Evolutionary conservation across 2,329 filamentous ascomycete species (phyloP).

Genomic region (Fusarium oligoseptatum): DNA sequence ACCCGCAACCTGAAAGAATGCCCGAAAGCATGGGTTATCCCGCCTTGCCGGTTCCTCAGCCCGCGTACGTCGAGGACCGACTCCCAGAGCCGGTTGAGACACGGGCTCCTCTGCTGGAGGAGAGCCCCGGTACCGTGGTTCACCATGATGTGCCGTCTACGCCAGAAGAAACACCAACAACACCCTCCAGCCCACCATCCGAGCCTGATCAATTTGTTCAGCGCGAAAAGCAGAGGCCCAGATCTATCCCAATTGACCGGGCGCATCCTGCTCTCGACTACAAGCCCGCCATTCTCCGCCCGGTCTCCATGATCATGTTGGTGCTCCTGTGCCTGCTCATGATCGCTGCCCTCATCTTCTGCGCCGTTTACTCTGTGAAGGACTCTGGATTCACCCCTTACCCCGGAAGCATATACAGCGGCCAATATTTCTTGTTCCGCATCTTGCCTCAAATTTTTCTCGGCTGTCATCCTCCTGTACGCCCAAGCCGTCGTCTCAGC

Average conservation of each 20-base stretch:
- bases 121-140: slow-evolving; percentile 38
- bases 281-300: slow-evolving; percentile 78
- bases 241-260: slow-evolving; percentile 55
- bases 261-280: slow-evolving; percentile 71
- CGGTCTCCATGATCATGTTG: slow-evolving; percentile 71
- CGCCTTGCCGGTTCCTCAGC: slow-evolving; percentile 39
- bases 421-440: slow-evolving; percentile 86
- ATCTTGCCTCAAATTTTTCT: slow-evolving; percentile 84
- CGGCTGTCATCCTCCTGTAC: slow-evolving; percentile 79
- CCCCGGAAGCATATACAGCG: slow-evolving; percentile 73
- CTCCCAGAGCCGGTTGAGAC: slow-evolving; percentile 42
- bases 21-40: slow-evolving; percentile 36
- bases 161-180: slow-evolving; percentile 19
- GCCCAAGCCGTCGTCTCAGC: slow-evolving; percentile 80
- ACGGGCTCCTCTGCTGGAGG: slow-evolving; percentile 24
- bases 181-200: slow-evolving; percentile 30
- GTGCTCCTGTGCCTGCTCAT: slow-evolving; percentile 76
- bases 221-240: slow-evolving; percentile 48
- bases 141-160: slow-evolving; percentile 29
- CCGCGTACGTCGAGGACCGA: slow-evolving; percentile 48
- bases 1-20: slow-evolving; percentile 40
- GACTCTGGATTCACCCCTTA: slow-evolving; percentile 78
- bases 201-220: slow-evolving; percentile 27
- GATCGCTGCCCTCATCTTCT: slow-evolving; percentile 78
- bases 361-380: slow-evolving; percentile 74